phyloP scores from a whole-genome alignment of 768 basidiomycete genomes.

The Pleurotus ostreatus region DNA sequence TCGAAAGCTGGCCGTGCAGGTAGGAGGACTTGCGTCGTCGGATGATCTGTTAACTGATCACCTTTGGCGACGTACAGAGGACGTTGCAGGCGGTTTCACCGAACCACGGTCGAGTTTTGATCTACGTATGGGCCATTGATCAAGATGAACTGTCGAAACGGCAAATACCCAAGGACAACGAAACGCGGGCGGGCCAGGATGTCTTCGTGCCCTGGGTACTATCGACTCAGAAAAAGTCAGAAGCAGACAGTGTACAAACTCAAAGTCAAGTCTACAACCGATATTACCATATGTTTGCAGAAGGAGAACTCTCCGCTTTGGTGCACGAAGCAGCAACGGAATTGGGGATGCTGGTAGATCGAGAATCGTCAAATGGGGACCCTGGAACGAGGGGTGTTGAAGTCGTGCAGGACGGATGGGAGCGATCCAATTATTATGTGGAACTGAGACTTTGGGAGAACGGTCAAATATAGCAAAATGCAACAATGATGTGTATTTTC shows the following conservation, averaged over 20 bases:
- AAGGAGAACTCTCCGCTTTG: slow-evolving; percentile 69
- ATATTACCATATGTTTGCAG: slow-evolving; percentile 94
- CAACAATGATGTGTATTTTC: background rate
- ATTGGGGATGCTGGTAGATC: slow-evolving; percentile 51
- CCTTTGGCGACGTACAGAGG: slow-evolving; percentile 32
- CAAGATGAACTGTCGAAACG: slow-evolving; percentile 86
- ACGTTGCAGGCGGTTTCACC: slow-evolving; percentile 65
- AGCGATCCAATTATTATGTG: slow-evolving; percentile 85
- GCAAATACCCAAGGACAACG: slow-evolving; percentile 36
- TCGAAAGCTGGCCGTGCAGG: slow-evolving; percentile 71
- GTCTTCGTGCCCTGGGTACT: slow-evolving; percentile 91
- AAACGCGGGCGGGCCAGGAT: slow-evolving; percentile 53
- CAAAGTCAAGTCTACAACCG: slow-evolving; percentile 63
- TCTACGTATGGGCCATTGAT: slow-evolving; percentile 97
- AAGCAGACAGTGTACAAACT: slow-evolving; percentile 13
- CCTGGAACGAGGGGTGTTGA: slow-evolving; percentile 46
- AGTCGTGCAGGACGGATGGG: slow-evolving; percentile 76
- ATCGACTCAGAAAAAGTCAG: slow-evolving; percentile 27
- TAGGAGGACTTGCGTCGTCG: slow-evolving; percentile 18
- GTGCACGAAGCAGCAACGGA: slow-evolving; percentile 58
- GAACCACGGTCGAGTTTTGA: slow-evolving; percentile 70
- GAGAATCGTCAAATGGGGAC: slow-evolving; percentile 12
- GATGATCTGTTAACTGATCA: no score
- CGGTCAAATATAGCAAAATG: background rate
- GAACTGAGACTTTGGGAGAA: slow-evolving; percentile 63